phyloP scores from a whole-genome alignment of 2,329 filamentous ascomycete species.

The Fusarium chuoi region DNA sequence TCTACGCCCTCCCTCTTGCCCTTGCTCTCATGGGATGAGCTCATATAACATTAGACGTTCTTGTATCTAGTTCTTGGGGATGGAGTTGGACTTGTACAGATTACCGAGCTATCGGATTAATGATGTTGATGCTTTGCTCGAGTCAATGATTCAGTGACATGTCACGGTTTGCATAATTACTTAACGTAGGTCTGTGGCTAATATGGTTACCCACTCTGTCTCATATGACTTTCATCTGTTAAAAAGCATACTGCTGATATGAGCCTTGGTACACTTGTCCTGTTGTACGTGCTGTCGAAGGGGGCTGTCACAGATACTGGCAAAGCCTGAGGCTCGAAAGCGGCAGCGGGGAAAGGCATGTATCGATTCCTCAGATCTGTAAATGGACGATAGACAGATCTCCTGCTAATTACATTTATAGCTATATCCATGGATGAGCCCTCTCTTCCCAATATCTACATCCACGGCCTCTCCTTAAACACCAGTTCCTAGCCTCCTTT shows the following conservation, averaged over 20 bases:
- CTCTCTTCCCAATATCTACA: not conserved
- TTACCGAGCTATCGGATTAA: not conserved
- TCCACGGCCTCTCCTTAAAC: no score
- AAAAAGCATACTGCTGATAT: not conserved
- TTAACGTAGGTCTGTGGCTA: not conserved
- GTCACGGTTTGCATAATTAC: no score
- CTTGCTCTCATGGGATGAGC: not conserved
- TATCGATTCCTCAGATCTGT: not conserved
- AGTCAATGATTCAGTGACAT: no score
- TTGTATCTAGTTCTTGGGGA: not conserved
- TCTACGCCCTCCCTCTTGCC: not conserved
- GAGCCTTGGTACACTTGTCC: not conserved
- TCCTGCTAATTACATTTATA: not conserved
- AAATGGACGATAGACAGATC: not conserved
- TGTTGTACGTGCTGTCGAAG: no score
- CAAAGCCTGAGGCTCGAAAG: not conserved
- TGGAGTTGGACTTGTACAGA: not conserved
- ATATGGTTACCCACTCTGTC: not conserved
- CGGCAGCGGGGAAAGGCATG: rapidly evolving
- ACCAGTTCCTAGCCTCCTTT: not conserved
- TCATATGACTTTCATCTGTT: not conserved
- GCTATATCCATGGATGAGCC: not conserved
- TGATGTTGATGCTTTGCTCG: not conserved
- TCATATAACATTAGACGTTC: not conserved
- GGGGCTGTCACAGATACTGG: not conserved